Evolutionary conservation across 179 eudicot genomes (phyloP).

Genomic region (Nepenthes alata): DNA sequence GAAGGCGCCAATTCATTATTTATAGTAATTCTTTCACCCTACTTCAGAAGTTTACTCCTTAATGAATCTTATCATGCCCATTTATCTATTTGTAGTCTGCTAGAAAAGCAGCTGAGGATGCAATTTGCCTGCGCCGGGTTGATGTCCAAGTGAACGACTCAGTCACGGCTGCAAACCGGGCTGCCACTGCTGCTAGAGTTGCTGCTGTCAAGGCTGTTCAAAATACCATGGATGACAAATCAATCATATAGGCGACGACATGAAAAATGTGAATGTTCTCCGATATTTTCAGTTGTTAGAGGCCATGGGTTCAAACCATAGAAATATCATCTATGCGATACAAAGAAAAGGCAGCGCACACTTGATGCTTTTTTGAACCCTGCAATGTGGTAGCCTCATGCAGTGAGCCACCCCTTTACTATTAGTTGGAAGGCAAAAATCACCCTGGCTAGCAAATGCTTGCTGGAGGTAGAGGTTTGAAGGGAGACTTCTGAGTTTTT

Average conservation of each 20-base stretch:
- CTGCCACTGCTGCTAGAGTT: conserved; percentile 87
- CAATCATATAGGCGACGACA: conserved; percentile 10
- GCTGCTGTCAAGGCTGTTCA: conserved; percentile 89
- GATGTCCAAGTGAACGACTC: conserved; percentile 84
- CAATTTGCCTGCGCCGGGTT: conserved; percentile 44
- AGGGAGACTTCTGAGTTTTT: not conserved
- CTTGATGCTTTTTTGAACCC: no score
- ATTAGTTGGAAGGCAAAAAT: not conserved
- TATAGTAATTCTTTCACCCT: not conserved
- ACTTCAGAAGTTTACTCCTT: not conserved
- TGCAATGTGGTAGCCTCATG: no score
- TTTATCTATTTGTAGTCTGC: conserved; percentile 39
- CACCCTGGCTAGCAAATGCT: conserved; percentile 25
- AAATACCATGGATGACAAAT: conserved; percentile 50
- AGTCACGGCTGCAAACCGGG: conserved; percentile 65
- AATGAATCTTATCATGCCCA: not conserved
- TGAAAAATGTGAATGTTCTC: conserved; percentile 12
- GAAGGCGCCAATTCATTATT: not conserved
- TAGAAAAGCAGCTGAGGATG: conserved; percentile 71
- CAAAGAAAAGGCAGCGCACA: no score
- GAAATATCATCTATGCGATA: no score
- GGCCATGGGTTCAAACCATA: no score
- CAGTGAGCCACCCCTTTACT: not conserved
- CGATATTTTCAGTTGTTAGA: not conserved
- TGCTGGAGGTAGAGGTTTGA: conserved; percentile 22